phyloP scores from a whole-genome alignment of 1,284 basidiomycete genomes.

The Veloboletus limbatus region DNA sequence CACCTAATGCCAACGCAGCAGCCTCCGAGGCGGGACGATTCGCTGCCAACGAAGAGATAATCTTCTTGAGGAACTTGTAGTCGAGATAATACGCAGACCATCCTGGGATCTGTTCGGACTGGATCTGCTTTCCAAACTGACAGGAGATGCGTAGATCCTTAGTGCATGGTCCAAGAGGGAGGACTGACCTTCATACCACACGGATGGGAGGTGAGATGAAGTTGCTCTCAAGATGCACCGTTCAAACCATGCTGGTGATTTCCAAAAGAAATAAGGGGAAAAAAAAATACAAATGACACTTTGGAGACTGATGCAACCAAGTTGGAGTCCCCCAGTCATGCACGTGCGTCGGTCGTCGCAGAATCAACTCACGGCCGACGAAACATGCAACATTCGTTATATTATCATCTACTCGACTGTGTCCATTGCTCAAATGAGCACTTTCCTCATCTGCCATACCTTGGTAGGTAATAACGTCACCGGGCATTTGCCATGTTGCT shows the following conservation, averaged over 20 bases:
- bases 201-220: slow-evolving; percentile 9
- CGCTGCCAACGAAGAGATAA: slow-evolving; percentile 95
- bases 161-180: neutral
- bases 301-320: slow-evolving; percentile 10
- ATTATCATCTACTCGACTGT: no score
- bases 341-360: slow-evolving; percentile 27
- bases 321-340: slow-evolving; percentile 11
- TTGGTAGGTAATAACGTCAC: slow-evolving; percentile 77
- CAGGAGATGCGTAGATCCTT: neutral
- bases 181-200: slow-evolving; percentile 31
- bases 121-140: slow-evolving; percentile 98
- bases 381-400: no score
- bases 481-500: slow-evolving; percentile 79
- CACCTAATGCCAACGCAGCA: slow-evolving; percentile 80
- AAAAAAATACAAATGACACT: slow-evolving; percentile 10
- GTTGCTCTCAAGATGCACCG: slow-evolving; percentile 7
- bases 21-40: slow-evolving; percentile 88
- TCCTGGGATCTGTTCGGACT: slow-evolving; percentile 94
- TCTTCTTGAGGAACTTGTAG: slow-evolving; percentile 98
- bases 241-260: slow-evolving; percentile 31
- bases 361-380: slow-evolving; percentile 2
- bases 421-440: slow-evolving; percentile 72
- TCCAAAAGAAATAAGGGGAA: slow-evolving; percentile 9
- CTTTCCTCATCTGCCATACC: slow-evolving; percentile 84
- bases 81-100: slow-evolving; percentile 97